These are phyloP conservation scores for Eragrostis nindensis DNA, from an alignment of 176 grass and related monocot species.

Conservation along the genomic window DNA sequence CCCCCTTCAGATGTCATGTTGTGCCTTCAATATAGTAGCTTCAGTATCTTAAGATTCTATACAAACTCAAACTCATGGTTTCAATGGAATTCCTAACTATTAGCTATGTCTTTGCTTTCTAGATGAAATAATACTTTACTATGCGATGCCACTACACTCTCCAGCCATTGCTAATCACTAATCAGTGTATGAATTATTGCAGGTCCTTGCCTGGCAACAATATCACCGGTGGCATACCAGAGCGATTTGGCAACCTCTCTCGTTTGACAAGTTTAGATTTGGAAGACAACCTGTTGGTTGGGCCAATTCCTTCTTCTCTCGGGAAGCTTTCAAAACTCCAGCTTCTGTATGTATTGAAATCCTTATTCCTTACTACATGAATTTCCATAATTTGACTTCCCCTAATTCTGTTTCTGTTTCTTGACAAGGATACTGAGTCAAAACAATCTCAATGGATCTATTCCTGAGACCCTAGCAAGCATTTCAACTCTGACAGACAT, in stretches of 20 bases:
- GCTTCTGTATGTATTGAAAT: conserved; percentile 65
- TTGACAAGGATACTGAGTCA: conserved; percentile 83
- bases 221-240: conserved; percentile 80
- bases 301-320: conserved; percentile 84
- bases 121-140: conserved; percentile 16
- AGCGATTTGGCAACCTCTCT: conserved; percentile 75
- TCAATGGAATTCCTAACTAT: neutral
- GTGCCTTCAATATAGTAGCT: conserved; percentile 19
- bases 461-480: conserved; percentile 67
- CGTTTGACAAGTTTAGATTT: conserved; percentile 76
- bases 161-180: conserved; percentile 20
- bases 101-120: conserved; percentile 20
- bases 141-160: neutral
- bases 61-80: neutral
- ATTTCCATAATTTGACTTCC: conserved; percentile 25
- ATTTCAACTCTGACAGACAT: conserved; percentile 81
- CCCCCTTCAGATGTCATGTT: conserved; percentile 13
- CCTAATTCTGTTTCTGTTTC: conserved; percentile 12
- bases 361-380: conserved; percentile 21
- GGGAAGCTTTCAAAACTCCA: conserved; percentile 71
- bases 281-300: conserved; percentile 74
- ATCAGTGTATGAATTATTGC: conserved; percentile 25
- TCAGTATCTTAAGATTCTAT: conserved; percentile 17
- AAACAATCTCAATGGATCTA: conserved; percentile 76
- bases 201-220: conserved; percentile 75